Percentiles rank a stretch among this genome's conserved stretches.
Conservation (phyloP, 345 rosid species). For the Dimocarpus longan region DNA sequence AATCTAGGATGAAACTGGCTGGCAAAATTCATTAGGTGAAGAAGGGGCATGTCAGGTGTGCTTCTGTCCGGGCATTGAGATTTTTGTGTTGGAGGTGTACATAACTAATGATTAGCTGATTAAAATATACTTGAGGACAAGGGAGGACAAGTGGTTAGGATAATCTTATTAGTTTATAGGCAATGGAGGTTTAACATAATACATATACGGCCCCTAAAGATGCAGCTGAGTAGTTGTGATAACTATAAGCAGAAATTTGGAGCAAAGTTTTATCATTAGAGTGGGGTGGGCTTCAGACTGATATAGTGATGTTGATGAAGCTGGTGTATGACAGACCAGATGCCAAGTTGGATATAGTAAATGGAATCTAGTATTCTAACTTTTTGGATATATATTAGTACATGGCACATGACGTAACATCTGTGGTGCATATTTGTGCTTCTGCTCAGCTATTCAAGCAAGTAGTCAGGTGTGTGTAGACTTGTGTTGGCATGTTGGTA, state of each 20-base stretch:
- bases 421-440: neutral
- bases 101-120: neutral
- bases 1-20: neutral
- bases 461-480: neutral
- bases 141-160: neutral
- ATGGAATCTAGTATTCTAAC: neutral
- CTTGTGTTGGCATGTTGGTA: neutral
- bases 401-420: neutral
- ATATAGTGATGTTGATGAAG: neutral
- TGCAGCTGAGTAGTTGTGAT: neutral
- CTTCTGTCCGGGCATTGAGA: neutral
- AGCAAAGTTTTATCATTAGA: neutral
- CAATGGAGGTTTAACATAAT: neutral
- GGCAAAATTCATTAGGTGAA: neutral
- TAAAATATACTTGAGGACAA: neutral
- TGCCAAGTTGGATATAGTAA: neutral
- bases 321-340: neutral
- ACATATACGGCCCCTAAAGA: neutral
- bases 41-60: neutral
- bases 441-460: neutral
- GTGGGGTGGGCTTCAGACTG: neutral
- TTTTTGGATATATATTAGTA: neutral
- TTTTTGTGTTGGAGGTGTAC: neutral
- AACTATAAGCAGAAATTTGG: neutral
- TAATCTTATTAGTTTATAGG: neutral